Percentiles rank a stretch among this genome's conserved stretches.
phyloP scores from a whole-genome alignment of 2,329 filamentous ascomycete genomes.

The Aureobasidium pullulans region DNA sequence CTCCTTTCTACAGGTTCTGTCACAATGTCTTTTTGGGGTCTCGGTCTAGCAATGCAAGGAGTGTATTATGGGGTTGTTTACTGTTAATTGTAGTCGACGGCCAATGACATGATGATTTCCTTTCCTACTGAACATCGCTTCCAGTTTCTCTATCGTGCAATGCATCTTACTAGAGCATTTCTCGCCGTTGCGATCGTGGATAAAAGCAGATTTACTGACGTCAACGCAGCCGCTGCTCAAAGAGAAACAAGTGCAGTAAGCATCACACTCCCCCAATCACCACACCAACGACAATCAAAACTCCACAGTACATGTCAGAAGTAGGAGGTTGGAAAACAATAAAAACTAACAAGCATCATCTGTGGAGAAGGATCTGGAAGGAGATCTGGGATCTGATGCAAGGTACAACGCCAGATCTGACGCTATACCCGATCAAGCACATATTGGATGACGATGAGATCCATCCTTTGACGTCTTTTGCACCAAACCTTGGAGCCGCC shows the following conservation, averaged over 20 bases:
- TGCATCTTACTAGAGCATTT: not conserved
- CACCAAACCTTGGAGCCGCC: not conserved
- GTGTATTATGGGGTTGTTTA: not conserved
- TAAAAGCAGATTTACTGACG: not conserved
- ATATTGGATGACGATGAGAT: conserved; percentile 3
- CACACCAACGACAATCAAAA: not conserved
- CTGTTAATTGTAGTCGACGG: not conserved
- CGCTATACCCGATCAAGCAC: not conserved
- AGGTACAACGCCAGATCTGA: conserved; percentile 2
- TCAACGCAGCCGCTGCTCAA: not conserved
- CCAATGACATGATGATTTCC: not conserved
- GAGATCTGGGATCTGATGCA: not conserved
- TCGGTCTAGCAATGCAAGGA: not conserved
- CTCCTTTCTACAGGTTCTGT: not conserved
- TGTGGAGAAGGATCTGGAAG: not conserved
- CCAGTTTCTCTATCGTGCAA: not conserved
- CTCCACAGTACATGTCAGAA: not conserved
- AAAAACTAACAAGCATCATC: not conserved
- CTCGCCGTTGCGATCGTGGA: not conserved
- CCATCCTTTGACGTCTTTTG: not conserved
- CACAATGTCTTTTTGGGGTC: not conserved
- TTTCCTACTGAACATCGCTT: not conserved
- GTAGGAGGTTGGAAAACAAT: not conserved
- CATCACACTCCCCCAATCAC: not conserved
- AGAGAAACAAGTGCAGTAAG: not conserved